These are phyloP conservation scores for Pythium brassicae DNA, from an alignment of 352 stramenopile genomes.

Conservation along the genomic window DNA sequence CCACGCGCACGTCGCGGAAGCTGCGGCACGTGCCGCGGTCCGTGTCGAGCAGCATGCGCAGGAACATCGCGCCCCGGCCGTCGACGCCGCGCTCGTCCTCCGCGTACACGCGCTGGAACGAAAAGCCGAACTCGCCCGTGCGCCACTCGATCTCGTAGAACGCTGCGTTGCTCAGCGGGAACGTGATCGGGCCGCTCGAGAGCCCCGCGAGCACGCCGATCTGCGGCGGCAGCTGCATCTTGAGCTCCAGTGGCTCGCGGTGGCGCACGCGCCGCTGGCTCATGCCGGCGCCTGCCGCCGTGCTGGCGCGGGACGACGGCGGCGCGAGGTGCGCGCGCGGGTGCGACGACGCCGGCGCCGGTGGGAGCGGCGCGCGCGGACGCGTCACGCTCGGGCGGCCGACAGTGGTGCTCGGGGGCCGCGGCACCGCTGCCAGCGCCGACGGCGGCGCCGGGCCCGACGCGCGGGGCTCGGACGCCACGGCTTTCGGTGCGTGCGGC, in stretches of 20 bases:
- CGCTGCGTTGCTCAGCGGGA: constrained; percentile 37
- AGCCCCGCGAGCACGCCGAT: constrained; percentile 59
- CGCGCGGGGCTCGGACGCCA: neutral
- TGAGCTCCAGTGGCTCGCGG: constrained; percentile 39
- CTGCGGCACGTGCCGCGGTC: constrained; percentile 61
- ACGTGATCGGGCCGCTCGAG: constrained; percentile 52
- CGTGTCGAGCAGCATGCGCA: constrained; percentile 75
- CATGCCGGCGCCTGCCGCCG: constrained; percentile 8
- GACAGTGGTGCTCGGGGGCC: constrained; percentile 12
- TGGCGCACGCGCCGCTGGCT: constrained; percentile 37
- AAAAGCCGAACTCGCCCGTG: constrained; percentile 67
- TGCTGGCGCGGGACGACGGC: constrained; percentile 13
- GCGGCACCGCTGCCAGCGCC: constrained; percentile 4
- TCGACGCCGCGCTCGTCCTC: constrained; percentile 40
- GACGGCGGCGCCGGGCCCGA: constrained; percentile 1
- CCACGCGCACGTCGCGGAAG: constrained; percentile 55
- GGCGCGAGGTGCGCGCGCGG: neutral
- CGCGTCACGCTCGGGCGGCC: constrained; percentile 16
- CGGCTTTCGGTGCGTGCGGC: neutral
- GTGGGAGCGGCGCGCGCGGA: constrained; percentile 16
- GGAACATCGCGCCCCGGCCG: constrained; percentile 41
- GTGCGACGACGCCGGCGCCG: constrained; percentile 14
- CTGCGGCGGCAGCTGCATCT: constrained; percentile 51
- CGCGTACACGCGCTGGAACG: constrained; percentile 63
- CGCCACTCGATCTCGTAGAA: constrained; percentile 69